phyloP scores from a whole-genome alignment of 306 rosid genomes.

The Mimosa pudica region DNA sequence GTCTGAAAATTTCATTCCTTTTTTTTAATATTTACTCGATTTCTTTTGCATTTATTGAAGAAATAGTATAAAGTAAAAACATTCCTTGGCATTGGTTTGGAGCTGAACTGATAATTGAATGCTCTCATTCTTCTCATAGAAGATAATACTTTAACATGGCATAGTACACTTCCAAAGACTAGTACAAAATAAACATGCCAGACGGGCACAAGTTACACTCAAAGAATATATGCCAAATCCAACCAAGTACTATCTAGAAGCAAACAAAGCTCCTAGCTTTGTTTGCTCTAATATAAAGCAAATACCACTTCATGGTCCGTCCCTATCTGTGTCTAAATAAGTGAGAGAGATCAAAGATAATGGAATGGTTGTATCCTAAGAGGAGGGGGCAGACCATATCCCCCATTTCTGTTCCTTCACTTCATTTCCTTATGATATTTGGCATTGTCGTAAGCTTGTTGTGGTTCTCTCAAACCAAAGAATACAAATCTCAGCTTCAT shows the following conservation, averaged over 20 bases:
- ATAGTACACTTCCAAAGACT: slow-evolving; percentile 44
- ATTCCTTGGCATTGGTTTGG: not conserved
- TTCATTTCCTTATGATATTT: slow-evolving; percentile 61
- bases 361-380: slow-evolving; percentile 65
- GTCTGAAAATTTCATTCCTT: too few species aligned
- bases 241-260: slow-evolving; percentile 25
- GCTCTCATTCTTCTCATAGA: slow-evolving; percentile 34
- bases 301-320: not conserved
- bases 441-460: slow-evolving; percentile 65
- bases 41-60: too few species aligned
- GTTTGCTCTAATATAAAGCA: slow-evolving; percentile 17
- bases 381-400: slow-evolving; percentile 61
- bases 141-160: slow-evolving; percentile 28
- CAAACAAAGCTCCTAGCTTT: slow-evolving; percentile 31
- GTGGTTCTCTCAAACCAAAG: slow-evolving; percentile 58
- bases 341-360: slow-evolving; percentile 30
- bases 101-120: not conserved
- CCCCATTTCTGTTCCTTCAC: slow-evolving; percentile 61
- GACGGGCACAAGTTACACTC: slow-evolving; percentile 55
- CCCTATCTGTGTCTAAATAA: not conserved
- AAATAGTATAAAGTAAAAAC: too few species aligned
- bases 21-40: too few species aligned
- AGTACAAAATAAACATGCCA: slow-evolving; percentile 31
- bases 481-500: slow-evolving; percentile 50
- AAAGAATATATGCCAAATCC: slow-evolving; percentile 77